A percentile compares a stretch with the other conserved stretches of the same genome.
phyloP scores from a whole-genome alignment of 2,329 filamentous ascomycete genomes.

The Penicillium sp. region DNA sequence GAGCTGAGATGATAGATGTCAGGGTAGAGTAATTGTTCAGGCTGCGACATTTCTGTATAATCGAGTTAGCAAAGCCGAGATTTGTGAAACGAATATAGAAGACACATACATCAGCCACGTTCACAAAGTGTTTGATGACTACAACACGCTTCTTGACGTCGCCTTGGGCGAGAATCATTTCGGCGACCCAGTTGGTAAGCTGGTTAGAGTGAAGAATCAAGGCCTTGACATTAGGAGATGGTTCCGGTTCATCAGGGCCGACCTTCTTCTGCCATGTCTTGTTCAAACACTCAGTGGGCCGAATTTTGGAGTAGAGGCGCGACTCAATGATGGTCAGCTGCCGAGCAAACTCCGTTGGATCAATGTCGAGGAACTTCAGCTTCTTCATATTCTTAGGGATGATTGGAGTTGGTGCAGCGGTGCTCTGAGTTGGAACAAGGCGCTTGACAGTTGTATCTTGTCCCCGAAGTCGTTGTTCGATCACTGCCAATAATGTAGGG shows the following conservation, averaged over 20 bases:
- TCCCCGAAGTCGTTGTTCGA: constrained; percentile 84
- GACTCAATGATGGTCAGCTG: constrained; percentile 98
- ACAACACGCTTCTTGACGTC: constrained; percentile 95
- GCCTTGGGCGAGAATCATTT: constrained; percentile 94
- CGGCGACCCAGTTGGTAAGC: constrained; percentile 98
- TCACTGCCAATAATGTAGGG: constrained; percentile 75
- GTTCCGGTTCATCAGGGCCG: constrained; percentile 66
- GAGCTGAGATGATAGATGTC: constrained; percentile 94
- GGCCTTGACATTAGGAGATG: constrained; percentile 90
- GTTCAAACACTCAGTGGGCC: constrained; percentile 91
- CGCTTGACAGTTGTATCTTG: constrained; percentile 79
- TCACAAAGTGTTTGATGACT: constrained; percentile 97
- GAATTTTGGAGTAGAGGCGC: constrained; percentile 90
- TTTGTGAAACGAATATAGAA: neutral
- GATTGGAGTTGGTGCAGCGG: constrained; percentile 80
- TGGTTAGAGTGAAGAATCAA: constrained; percentile 97
- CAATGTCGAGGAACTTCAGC: constrained; percentile 96
- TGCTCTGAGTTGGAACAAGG: constrained; percentile 81
- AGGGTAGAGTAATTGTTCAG: constrained; percentile 97
- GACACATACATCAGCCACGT: constrained; percentile 77
- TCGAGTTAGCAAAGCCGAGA: constrained; percentile 5
- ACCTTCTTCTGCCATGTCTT: constrained; percentile 99
- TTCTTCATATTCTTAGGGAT: constrained; percentile 99
- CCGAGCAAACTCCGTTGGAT: constrained; percentile 92
- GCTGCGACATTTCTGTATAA: constrained; percentile 76